Conservation (phyloP, 83 land plant species). For the Diphasiastrum complanatum region DNA sequence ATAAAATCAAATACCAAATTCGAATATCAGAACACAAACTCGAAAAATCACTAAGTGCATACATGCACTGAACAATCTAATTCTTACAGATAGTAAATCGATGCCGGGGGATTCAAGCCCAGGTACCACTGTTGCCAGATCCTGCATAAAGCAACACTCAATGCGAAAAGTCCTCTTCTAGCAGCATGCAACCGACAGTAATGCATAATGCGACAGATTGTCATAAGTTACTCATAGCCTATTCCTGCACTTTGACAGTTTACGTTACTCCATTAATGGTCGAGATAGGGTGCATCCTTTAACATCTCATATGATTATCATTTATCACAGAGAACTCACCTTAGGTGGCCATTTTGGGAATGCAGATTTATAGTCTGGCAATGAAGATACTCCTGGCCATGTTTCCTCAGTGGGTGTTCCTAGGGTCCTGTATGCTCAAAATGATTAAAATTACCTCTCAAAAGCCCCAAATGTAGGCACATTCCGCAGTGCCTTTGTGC, state of each 20-base stretch:
- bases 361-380: constrained; percentile 82
- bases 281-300: neutral
- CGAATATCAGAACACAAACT: too few species aligned
- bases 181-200: neutral
- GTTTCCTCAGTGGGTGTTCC: constrained; percentile 95
- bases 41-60: too few species aligned
- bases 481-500: neutral
- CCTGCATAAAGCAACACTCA: constrained; percentile 33
- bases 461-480: too few species aligned
- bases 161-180: neutral
- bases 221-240: too few species aligned
- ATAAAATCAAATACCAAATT: too few species aligned
- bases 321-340: constrained; percentile 31
- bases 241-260: too few species aligned
- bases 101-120: constrained; percentile 70
- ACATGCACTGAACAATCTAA: too few species aligned
- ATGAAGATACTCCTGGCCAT: constrained; percentile 92
- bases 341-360: constrained; percentile 93
- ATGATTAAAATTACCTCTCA: neutral
- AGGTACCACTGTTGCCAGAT: constrained; percentile 63
- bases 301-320: neutral
- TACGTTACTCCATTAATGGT: neutral
- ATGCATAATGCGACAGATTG: neutral
- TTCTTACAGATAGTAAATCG: constrained; percentile 84
- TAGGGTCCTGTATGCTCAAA: constrained; percentile 45